Evolutionary conservation across 2,329 filamentous ascomycete genomes (phyloP), one percentile per base, ranked within the genome.

Genomic region (Bipolaris victoriae): DNA sequence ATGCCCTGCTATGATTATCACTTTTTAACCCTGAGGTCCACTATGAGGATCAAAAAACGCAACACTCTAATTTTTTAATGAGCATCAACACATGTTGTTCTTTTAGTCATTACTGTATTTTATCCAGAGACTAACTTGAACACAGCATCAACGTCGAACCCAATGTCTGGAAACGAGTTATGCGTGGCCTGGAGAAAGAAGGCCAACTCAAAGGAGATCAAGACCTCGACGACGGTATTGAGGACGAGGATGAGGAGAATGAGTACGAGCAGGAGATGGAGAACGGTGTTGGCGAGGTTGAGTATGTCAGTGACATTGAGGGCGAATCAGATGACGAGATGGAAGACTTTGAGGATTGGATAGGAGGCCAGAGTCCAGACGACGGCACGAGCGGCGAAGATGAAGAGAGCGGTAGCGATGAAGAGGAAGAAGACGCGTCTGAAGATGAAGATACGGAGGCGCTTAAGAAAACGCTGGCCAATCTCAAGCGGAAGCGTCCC

Each of bases 161-260:
- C 76, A 84, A 86, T 13, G 92, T 99, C 60, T 99, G 95, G 95
- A 96, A 96, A 85, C 96, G 93, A 84, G 95, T 99, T 7, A 86
- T 99, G 67, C 88, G 88, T 60, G 92, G 92, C 3, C 83, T 99
- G 78, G 95, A 99, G 84, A 86, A 90, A 67, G 89, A 90, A 68
- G 93, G 94, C 57, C 88, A 96, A 70, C 94, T 90, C 43, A 83
- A 86, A 63, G 83, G 91, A 52, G 94, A 97, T 75, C 87, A 92
- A 79, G 94, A 98, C 76, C 78, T 95, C 75, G 94, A 97, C 75
- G 88, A 93, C 67, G 94, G 93, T 9, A 87, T 96, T 62, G 88
- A 91, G 65, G 88, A 90, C 35, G 90, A 41, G 20, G 39, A 92
- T 24, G 89, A 91, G 3, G 86, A 88, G 35, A 80, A 82, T 13